Evolutionary conservation across 2,329 filamentous ascomycete species (phyloP), one percentile per base, ranked within the genome.

Genomic region (Aspergillus novoparasiticus): DNA sequence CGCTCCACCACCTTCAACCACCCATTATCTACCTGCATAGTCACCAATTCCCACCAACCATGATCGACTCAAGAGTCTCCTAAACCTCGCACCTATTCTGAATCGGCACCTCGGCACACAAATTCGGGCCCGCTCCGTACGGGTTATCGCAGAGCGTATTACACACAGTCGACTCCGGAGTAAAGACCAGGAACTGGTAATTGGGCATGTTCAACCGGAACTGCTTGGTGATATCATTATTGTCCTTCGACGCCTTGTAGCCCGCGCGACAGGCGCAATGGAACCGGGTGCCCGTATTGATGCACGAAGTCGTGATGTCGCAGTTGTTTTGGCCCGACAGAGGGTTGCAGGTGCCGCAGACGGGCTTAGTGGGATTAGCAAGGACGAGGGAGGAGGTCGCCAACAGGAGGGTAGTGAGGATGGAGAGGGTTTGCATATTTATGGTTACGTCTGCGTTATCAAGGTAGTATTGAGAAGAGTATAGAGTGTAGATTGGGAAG

Each of bases 281-380:
- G 75, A 79, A 79, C 26, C 71, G 64, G 6, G 68, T 69, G 57
- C 78, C 78, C 1, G 77, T 79, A 71, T 75, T 79, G 66, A 80
- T 81, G 69, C 80, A 81, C 8, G 79, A 80, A 28, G 80, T 81
- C 16, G 78, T 80, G 48, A 77, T 69, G 64, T 81, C 76, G 66
- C 80, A 81, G 63, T 68, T 65, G 66, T 80, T 80, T 57, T 77
- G 54, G 61, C 77, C 78, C 4, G 77, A 76, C 62, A 77, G 41
- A 3, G 79, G 77, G 64, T 80, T 78, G 73, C 79, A 80, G 54
- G 74, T 77, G 28, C 74, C 74, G 64, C 77, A 79, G 32, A 61
- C 66, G 12, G 73, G 69, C 3, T 65, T 65, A 36, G 66, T 58
- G 45, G 71, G 68, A 10, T 48, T 50, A 26, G 61, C 62, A 21